phyloP scores from a whole-genome alignment of 306 rosid species.

The Ormosia semicastrata region DNA sequence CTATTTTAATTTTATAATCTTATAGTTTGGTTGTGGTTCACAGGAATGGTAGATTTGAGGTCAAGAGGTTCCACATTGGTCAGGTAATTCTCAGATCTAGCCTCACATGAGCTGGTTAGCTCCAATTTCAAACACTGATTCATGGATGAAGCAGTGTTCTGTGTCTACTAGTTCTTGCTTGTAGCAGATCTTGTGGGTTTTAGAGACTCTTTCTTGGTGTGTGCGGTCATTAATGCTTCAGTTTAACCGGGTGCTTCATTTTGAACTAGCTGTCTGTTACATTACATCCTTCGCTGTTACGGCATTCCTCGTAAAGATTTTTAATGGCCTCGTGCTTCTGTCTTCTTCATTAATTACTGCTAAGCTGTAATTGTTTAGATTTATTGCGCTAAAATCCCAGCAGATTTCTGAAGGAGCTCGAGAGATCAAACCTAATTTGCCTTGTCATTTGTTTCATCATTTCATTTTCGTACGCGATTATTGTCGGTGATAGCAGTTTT shows the following conservation, averaged over 20 bases:
- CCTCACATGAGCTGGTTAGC: background rate
- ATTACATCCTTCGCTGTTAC: background rate
- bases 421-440: constrained; percentile 2
- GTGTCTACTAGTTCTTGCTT: background rate
- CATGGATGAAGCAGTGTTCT: constrained; percentile 15
- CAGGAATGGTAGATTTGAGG: constrained; percentile 69
- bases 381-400: background rate
- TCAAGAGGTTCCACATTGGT: constrained; percentile 46
- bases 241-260: background rate
- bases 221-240: background rate
- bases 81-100: constrained; percentile 70
- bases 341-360: constrained; percentile 2
- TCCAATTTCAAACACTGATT: constrained; percentile 24
- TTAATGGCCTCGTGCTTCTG: background rate
- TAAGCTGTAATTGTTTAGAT: background rate
- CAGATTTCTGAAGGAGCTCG: background rate
- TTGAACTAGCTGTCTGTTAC: background rate
- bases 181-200: constrained; percentile 45
- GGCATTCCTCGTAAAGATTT: background rate
- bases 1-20: constrained; percentile 25
- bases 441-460: background rate
- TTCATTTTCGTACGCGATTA: constrained; percentile 6
- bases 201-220: constrained; percentile 17
- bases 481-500: constrained; percentile 24
- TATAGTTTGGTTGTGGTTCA: constrained; percentile 30